A percentile compares a stretch with the other conserved stretches of the same genome.
Conservation (phyloP, 1,284 basidiomycete species). For the Singerocomus inundabilis region DNA sequence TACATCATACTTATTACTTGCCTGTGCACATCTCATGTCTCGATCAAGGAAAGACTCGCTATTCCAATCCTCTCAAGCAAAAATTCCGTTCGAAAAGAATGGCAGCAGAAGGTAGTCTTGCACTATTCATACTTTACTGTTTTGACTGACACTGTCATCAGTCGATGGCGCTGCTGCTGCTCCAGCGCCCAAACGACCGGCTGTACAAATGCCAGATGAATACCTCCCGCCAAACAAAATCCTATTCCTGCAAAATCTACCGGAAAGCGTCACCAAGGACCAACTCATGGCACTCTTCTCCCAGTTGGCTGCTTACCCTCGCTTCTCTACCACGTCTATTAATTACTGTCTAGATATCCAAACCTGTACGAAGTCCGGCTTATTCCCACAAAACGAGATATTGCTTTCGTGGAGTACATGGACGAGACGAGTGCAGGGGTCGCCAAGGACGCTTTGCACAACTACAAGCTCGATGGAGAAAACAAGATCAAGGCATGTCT, state of each 20-base stretch:
- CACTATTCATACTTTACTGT: slow-evolving; percentile 6
- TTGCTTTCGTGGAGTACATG: slow-evolving; percentile 93
- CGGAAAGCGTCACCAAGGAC: slow-evolving; percentile 88
- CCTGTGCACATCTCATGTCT: slow-evolving; percentile 1
- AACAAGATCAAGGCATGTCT: slow-evolving; percentile 87
- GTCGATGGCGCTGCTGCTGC: slow-evolving; percentile 69
- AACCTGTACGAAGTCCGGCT: slow-evolving; percentile 94
- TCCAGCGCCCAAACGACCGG: slow-evolving; percentile 70
- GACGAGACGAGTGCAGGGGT: slow-evolving; percentile 88
- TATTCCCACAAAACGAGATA: slow-evolving; percentile 93
- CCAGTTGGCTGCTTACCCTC: slow-evolving; percentile 54
- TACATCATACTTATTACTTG: slow-evolving; percentile 35
- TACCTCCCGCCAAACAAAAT: slow-evolving; percentile 99
- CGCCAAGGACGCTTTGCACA: slow-evolving; percentile 93
- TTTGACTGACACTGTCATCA: slow-evolving; percentile 29
- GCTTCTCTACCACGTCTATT: not conserved
- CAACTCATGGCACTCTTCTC: slow-evolving; percentile 87
- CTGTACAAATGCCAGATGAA: slow-evolving; percentile 98
- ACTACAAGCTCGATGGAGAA: slow-evolving; percentile 93
- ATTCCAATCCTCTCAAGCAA: slow-evolving; percentile 82
- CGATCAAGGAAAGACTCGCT: slow-evolving; percentile 67
- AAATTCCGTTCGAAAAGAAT: slow-evolving; percentile 80
- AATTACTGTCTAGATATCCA: slow-evolving; percentile 64
- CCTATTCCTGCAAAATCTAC: slow-evolving; percentile 95
- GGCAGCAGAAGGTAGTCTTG: slow-evolving; percentile 66